Conservation (phyloP, 306 rosid genomes). For the Quercus bicolor region DNA sequence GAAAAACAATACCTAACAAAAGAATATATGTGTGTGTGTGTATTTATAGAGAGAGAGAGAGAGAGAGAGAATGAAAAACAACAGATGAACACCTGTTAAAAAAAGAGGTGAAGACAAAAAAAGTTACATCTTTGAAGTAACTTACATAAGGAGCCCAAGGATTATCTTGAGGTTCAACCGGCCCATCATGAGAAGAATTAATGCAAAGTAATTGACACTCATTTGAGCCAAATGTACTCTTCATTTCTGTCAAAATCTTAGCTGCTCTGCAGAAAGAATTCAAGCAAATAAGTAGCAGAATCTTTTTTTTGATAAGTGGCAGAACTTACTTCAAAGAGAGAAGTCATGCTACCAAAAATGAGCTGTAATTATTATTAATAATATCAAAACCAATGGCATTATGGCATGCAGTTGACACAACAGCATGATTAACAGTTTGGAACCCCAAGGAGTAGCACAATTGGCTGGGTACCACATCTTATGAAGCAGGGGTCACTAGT, state of each 20-base stretch:
- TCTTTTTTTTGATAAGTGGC: neutral
- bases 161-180: slow-evolving; percentile 59
- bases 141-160: slow-evolving; percentile 83
- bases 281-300: slow-evolving; percentile 17
- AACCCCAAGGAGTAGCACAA: neutral
- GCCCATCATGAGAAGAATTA: slow-evolving; percentile 67
- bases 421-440: neutral
- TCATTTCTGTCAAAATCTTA: slow-evolving; percentile 75
- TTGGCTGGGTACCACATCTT: too few relatives aligned
- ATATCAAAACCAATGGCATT: neutral
- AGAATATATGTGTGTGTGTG: too few relatives aligned
- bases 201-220: slow-evolving; percentile 74
- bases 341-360: neutral
- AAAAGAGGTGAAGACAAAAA: neutral
- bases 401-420: neutral
- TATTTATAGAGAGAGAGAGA: too few relatives aligned
- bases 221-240: slow-evolving; percentile 70
- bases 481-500: too few relatives aligned
- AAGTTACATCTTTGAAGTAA: slow-evolving; percentile 21
- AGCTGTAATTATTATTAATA: neutral
- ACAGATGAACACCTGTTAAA: neutral
- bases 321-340: neutral
- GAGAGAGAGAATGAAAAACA: too few relatives aligned
- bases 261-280: slow-evolving; percentile 56
- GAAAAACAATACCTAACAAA: neutral